Base-by-base conservation (phyloP, 306 rosid genomes). In the Purshia tridentata region DNA sequence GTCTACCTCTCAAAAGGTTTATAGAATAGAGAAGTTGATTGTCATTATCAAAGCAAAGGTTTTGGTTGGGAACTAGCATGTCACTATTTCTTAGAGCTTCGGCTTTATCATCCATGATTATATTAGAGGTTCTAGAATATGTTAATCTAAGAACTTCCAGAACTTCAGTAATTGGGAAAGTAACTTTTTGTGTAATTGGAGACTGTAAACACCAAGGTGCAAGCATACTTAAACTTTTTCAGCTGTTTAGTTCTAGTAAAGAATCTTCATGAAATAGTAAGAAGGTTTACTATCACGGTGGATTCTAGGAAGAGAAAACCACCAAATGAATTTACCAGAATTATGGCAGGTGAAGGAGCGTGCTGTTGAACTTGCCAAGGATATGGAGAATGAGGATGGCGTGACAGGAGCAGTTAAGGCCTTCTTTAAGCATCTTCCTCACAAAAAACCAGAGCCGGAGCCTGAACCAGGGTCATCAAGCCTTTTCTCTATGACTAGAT, bases 401-500 rank as follows among this genome's bases (percentile, higher is more conserved):
- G 98, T 95, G 51, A 72, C 86, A 6, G 99, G 99, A 69, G 98
- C 98, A n/a, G 99, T 95, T 60, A 95, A 83, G 78, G 99, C 97
- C 79, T 95, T 95, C 86, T 90, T 91, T 56, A 95, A 95, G 86
- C 99, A 92, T 74, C 89, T 90, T 87, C 93, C 89, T 73, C 63
- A 7, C 53, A 85, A 39, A 55, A 90, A 87, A 51, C 65, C 82
- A 0, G 93, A 90, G 29, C 16, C 83, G 3, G 92, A 88, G 15
- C 66, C 88, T 12, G 90, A 86, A 65, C 72, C 82, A 0, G 81
- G 13, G 67, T 23, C 89, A 7, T 70, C 97, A 0, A 81, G 86
- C 42, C 15, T 85, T 73, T 81, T 86, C 82, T 91, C 96, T 20
- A 9, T 91, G 55, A 62, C 90, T 19, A 87, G 72, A 76, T 95